Conservation (phyloP, 331 rosid genomes). For the Quercus tomentella region DNA sequence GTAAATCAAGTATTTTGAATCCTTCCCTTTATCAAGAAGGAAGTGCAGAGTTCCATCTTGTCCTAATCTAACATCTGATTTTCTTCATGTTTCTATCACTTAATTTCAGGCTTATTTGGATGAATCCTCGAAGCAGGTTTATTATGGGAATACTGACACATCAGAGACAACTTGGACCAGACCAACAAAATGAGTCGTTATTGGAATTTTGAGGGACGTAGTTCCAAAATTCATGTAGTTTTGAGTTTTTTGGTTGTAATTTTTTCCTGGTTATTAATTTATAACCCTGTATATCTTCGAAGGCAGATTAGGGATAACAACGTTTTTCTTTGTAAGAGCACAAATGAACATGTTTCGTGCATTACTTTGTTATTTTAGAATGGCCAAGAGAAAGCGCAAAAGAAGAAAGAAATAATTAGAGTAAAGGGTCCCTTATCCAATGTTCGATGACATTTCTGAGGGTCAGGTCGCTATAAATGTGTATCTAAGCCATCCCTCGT, state of each 20-base stretch:
- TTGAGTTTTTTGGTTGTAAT: neutral
- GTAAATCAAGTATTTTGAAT: neutral
- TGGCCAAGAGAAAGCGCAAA: no score
- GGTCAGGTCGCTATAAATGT: no score
- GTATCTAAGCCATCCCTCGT: no score
- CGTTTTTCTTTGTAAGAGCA: neutral
- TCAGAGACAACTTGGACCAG: constrained; percentile 83
- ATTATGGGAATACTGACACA: constrained; percentile 70
- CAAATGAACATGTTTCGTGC: no score
- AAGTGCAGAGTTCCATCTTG: no score
- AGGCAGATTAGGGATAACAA: neutral
- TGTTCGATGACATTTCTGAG: no score
- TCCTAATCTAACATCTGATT: neutral
- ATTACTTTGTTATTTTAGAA: no score
- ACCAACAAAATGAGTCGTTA: constrained; percentile 39
- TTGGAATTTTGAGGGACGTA: neutral
- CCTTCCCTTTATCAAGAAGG: neutral
- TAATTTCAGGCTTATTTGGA: constrained; percentile 80
- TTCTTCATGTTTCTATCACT: neutral
- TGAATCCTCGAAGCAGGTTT: constrained; percentile 72
- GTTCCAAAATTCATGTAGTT: neutral
- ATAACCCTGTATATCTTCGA: neutral
- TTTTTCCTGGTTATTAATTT: neutral
- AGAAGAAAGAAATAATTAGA: no score
- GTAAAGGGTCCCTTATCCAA: no score